Evolutionary conservation across 257 asterid species (phyloP), one percentile per base, ranked within the genome.

Genomic region (Avicennia marina): DNA sequence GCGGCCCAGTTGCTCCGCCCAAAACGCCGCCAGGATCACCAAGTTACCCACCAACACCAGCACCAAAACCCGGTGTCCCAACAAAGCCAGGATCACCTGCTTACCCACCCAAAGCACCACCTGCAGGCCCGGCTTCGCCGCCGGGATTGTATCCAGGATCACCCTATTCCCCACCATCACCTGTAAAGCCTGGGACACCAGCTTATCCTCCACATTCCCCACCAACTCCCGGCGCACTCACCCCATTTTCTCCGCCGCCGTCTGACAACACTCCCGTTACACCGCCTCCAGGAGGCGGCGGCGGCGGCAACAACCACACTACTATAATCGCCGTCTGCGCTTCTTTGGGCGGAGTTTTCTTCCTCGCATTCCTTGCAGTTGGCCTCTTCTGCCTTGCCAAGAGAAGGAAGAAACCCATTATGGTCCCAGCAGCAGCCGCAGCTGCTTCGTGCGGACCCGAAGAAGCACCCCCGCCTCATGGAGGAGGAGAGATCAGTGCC

Each of bases 321-420:
- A 79, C 81, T 1, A 64, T 74, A 29, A 84, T 84, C 19, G 85
- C 79, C 0, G 87, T 85, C 17, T 79, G 87, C 21, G 94, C 65
- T 7, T 72, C 90, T 0, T 54, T 81, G 0, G 94, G 89, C 11
- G 94, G 94, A 0, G 11, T 69, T 2, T 77, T 77, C 73, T 79
- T 85, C 72, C 78, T 81, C 0, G 87, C 94, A 26, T 79, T 85
- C 76, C 77, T 85, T 0, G 90, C 85, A 4, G 74, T 71, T 3
- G 90, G 85, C 0, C 74, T 81, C 22, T 85, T 78, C 34, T 81
- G 85, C 76, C 47, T 79, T 13, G 87, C 86, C 46, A 85, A 81
- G 78, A 81, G 71, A 20, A 85, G 77, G 78, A 84, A 81, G 85
- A 85, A 79, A 55, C 78, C 82, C 0, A 53, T 84, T 1, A 55